Evolutionary conservation across 768 basidiomycete genomes (phyloP), one percentile per base, ranked within the genome.

Genomic region (Filobasidium floriforme): DNA sequence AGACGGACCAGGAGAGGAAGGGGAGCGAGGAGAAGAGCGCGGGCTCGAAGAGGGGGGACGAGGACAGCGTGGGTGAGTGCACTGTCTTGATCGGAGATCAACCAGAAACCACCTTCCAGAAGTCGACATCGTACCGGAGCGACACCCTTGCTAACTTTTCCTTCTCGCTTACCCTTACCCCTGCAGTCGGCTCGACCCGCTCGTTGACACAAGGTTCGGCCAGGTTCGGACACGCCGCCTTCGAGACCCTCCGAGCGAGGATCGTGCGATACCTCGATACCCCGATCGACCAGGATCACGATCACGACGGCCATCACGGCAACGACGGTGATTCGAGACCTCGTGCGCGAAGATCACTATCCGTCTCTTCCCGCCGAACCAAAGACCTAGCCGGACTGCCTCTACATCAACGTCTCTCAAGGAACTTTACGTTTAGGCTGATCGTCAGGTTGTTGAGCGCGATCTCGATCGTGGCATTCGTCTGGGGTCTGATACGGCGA

Each of bases 211-310:
- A 57, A 15, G 22, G 24, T 3, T 32, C 54, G 24, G 15, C 19
- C 12, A 15, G 54, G 24, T 32, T 24, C 22, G 24, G 54, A 15
- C 54, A 57, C 26, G 15, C 54, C 2, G 54, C 54, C 5, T 57
- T 57, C 54, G 54, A 57, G 24, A 57, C 54, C 7, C 22, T 57
- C 24, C 54, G 54, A 24, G 24, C 22, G 14, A 24, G 54, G 29
- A 57, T 57, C 26, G 54, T 57, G 5, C 6, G 54, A 26, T 57
- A 57, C 54, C 54, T 57, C 19, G 54, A 57, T 57, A 57, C 54
- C 6, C 54, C 54, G 5, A 57, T 57, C 54, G 24, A 57, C 54
- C 46, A 49, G 14, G 46, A 49, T 24, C 29, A 15, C 5, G 54
- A 57, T 6, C 29, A 24, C 2, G 24, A 54, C 15, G 10, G 10